These are phyloP conservation scores for Paraphoma chrysanthemicola DNA, from an alignment of 2,329 filamentous ascomycete genomes.

Conservation along the genomic window DNA sequence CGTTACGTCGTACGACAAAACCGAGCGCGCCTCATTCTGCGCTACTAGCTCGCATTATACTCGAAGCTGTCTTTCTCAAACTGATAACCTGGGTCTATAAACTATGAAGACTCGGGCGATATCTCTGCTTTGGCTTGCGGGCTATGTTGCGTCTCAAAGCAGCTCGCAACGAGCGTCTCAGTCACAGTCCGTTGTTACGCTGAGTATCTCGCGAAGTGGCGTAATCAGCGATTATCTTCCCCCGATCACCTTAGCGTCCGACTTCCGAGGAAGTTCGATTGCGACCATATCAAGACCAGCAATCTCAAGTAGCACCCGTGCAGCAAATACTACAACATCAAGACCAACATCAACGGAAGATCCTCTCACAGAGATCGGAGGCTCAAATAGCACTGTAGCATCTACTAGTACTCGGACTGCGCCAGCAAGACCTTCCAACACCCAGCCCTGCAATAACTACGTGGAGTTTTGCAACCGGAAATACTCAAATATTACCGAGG, in stretches of 20 bases:
- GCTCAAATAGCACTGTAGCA: constrained; percentile 34
- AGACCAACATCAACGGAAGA: constrained; percentile 18
- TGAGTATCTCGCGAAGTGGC: constrained; percentile 26
- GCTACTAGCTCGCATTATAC: not conserved
- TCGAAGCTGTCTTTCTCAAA: not conserved
- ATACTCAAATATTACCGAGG: constrained; percentile 52
- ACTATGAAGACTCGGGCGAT: constrained; percentile 30
- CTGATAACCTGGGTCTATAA: too few species aligned
- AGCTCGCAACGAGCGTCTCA: constrained; percentile 25
- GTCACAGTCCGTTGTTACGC: constrained; percentile 31
- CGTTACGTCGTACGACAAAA: too few species aligned
- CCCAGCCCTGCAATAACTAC: constrained; percentile 52
- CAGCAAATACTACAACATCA: constrained; percentile 31
- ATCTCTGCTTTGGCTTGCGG: constrained; percentile 31
- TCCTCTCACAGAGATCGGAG: constrained; percentile 36
- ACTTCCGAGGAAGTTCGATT: constrained; percentile 38
- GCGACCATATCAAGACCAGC: constrained; percentile 23
- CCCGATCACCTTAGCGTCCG: constrained; percentile 33
- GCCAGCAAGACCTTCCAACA: constrained; percentile 43
- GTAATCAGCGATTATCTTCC: constrained; percentile 27
- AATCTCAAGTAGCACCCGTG: constrained; percentile 20
- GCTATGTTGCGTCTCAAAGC: constrained; percentile 30
- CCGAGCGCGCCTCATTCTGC: too few species aligned
- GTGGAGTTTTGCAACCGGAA: constrained; percentile 48
- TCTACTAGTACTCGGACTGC: constrained; percentile 31